Conservation (phyloP, 1,284 basidiomycete species). For the Trametes polyzona region DNA sequence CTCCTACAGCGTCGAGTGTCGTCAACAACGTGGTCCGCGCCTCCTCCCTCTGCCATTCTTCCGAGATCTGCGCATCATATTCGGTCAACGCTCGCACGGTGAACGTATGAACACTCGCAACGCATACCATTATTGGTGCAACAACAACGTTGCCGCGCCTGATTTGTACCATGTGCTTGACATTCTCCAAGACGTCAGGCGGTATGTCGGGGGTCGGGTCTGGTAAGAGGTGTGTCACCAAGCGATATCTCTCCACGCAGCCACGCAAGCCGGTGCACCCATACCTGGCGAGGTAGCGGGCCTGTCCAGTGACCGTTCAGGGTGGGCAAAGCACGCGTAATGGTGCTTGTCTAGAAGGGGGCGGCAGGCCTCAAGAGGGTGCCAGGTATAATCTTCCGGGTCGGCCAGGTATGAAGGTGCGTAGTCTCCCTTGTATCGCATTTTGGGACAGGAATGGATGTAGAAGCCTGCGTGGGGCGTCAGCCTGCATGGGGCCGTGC, state of each 20-base stretch:
- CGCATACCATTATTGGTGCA: slow-evolving; percentile 8
- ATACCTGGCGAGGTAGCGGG: slow-evolving; percentile 15
- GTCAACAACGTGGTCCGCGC: slow-evolving; percentile 33
- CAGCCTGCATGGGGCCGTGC: neutral
- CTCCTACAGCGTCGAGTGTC: slow-evolving; percentile 44
- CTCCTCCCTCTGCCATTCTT: slow-evolving; percentile 5
- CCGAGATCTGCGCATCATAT: neutral
- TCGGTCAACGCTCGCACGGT: neutral
- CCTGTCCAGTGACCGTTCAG: slow-evolving; percentile 53
- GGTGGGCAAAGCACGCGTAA: slow-evolving; percentile 70
- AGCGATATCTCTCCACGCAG: no score
- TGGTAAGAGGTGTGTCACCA: neutral
- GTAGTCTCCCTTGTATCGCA: slow-evolving; percentile 97
- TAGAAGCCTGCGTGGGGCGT: slow-evolving; percentile 74
- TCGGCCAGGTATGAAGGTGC: slow-evolving; percentile 88
- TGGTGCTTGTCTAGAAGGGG: slow-evolving; percentile 64
- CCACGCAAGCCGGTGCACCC: neutral
- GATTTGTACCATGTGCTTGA: neutral
- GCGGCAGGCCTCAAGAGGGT: slow-evolving; percentile 65
- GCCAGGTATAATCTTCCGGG: slow-evolving; percentile 84
- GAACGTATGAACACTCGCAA: neutral
- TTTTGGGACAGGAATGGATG: slow-evolving; percentile 91
- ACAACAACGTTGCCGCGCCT: neutral
- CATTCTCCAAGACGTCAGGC: slow-evolving; percentile 10
- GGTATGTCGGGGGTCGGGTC: slow-evolving; percentile 12